Conservation (phyloP, 345 rosid genomes). For the Boechera stricta region DNA sequence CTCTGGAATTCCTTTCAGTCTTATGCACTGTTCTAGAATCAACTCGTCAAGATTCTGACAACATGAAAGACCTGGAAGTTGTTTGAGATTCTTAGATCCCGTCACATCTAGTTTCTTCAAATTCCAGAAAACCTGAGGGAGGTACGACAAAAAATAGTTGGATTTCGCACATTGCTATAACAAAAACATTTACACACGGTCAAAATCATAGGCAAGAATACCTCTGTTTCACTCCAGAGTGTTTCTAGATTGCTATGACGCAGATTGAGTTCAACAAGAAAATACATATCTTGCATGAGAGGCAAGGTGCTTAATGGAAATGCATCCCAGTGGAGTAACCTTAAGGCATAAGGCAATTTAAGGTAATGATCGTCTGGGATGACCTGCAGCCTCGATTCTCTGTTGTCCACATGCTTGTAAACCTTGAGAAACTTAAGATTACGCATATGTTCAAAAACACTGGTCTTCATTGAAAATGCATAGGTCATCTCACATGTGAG, state of each 20-base stretch:
- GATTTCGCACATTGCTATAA: too few species aligned
- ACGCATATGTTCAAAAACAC: too few species aligned
- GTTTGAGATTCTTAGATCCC: slow-evolving; percentile 23
- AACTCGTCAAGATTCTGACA: slow-evolving; percentile 9
- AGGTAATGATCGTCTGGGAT: background rate
- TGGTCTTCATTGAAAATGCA: background rate
- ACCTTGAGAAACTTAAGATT: too few species aligned
- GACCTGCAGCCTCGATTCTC: background rate
- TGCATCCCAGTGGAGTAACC: slow-evolving; percentile 36
- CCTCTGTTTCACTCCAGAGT: background rate
- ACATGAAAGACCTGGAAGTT: background rate
- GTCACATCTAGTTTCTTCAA: background rate
- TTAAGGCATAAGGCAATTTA: background rate
- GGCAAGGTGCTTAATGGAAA: slow-evolving; percentile 16
- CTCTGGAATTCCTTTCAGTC: background rate
- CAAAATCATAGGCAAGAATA: background rate
- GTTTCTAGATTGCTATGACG: slow-evolving; percentile 23
- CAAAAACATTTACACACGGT: too few species aligned
- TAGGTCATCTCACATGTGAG: slow-evolving; percentile 14
- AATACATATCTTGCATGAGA: background rate
- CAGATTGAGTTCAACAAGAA: slow-evolving; percentile 28
- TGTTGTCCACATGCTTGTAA: background rate
- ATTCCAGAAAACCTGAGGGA: too few species aligned
- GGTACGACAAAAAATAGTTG: too few species aligned
- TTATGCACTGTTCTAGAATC: background rate